A percentile compares a stretch with the other conserved stretches of the same genome.
Evolutionary conservation across 2,329 filamentous ascomycete genomes (phyloP).

Genomic region (Epichloe baconii): DNA sequence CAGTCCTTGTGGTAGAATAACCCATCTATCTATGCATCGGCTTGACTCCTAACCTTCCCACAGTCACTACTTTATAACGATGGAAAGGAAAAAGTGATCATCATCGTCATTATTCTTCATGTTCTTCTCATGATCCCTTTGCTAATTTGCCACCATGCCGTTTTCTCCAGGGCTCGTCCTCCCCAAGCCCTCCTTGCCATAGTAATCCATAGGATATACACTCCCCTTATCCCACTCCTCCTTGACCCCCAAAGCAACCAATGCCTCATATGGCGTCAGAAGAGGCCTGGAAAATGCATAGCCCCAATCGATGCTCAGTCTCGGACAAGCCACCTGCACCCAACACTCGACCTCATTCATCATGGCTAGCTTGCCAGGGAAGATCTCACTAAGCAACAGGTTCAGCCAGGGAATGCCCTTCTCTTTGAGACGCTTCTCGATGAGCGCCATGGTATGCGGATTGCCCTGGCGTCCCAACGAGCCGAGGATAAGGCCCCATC

Average conservation of each 20-base stretch:
- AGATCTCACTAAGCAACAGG: conserved; percentile 83
- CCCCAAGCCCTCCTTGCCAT: conserved; percentile 80
- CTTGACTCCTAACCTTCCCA: background rate
- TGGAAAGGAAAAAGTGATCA: background rate
- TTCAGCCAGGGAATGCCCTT: conserved; percentile 72
- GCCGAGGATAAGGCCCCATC: conserved; percentile 92
- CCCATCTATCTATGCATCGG: too few relatives aligned
- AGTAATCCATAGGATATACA: conserved; percentile 97
- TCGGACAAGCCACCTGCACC: conserved; percentile 96
- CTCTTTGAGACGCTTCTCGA: conserved; percentile 62
- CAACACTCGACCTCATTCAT: conserved; percentile 94
- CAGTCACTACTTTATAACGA: background rate
- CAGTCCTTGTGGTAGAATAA: too few relatives aligned
- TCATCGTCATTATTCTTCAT: background rate
- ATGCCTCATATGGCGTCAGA: conserved; percentile 86
- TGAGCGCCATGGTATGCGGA: conserved; percentile 76
- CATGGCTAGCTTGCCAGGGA: conserved; percentile 85
- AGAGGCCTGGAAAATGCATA: conserved; percentile 86
- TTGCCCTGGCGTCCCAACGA: conserved; percentile 90
- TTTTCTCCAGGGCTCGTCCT: conserved; percentile 46
- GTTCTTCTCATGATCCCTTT: background rate
- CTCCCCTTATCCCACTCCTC: conserved; percentile 51
- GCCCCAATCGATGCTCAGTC: conserved; percentile 96
- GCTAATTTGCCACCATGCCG: background rate
- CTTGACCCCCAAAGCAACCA: conserved; percentile 71